These are phyloP conservation scores for Rhizoclosmatium hyalinum DNA, from an alignment of 371 early-diverging fungal species.

Conservation along the genomic window DNA sequence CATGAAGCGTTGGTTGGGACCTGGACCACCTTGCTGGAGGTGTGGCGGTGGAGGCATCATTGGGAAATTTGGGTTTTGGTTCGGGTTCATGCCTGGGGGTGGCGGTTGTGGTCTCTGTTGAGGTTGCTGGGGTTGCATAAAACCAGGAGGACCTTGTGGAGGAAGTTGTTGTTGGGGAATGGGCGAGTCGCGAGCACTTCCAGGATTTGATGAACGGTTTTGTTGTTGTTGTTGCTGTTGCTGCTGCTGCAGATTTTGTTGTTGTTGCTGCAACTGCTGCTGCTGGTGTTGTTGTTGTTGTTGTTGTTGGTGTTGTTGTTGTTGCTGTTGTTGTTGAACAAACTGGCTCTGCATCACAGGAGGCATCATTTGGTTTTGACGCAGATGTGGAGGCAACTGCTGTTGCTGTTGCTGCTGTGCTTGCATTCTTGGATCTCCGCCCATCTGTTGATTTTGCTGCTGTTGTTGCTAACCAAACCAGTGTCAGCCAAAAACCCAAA, in stretches of 20 bases:
- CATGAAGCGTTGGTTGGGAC: background rate
- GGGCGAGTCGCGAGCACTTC: background rate
- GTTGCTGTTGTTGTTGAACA: background rate
- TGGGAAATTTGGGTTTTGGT: background rate
- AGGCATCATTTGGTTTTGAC: background rate
- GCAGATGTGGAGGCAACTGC: background rate
- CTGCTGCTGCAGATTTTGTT: background rate
- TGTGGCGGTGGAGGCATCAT: background rate
- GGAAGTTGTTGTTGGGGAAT: background rate
- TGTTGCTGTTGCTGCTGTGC: conserved; percentile 9
- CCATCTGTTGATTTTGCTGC: background rate
- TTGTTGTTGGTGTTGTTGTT: background rate
- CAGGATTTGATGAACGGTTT: background rate
- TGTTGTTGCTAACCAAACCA: conserved; percentile 10
- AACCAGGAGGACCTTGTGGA: background rate
- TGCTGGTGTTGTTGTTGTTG: conserved; percentile 16
- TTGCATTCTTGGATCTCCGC: background rate
- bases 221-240: conserved; percentile 1
- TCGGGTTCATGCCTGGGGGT: conserved; percentile 6
- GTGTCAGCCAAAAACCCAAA: background rate
- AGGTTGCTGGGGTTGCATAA: background rate
- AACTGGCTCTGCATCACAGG: background rate
- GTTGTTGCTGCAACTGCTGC: conserved; percentile 8
- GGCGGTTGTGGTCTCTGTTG: background rate
- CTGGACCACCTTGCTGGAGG: background rate